These are phyloP conservation scores for Arabis hirsuta DNA, from an alignment of 345 rosid species.

Conservation along the genomic window DNA sequence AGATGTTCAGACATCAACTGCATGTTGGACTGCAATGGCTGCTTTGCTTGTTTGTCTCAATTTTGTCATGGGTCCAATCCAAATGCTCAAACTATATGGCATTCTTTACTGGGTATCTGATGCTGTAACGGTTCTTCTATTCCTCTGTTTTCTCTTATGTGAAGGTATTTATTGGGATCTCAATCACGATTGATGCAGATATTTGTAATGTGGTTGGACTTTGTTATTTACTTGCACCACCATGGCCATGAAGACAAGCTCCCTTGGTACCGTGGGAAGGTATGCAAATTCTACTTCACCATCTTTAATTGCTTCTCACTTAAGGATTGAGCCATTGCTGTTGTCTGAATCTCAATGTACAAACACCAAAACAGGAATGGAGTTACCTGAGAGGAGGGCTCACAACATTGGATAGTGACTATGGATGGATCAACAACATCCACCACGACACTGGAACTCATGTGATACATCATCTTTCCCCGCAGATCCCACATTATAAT, in stretches of 20 bases:
- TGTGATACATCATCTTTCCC: slow-evolving; percentile 92
- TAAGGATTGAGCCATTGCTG: background rate
- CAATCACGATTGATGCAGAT: slow-evolving; percentile 43
- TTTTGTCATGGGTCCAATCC: slow-evolving; percentile 56
- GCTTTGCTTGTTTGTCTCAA: slow-evolving; percentile 52
- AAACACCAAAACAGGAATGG: slow-evolving; percentile 65
- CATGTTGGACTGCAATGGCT: slow-evolving; percentile 68
- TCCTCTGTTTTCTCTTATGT: slow-evolving; percentile 10
- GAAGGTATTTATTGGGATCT: slow-evolving; percentile 4
- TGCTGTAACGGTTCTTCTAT: background rate
- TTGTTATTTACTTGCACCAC: slow-evolving; percentile 77
- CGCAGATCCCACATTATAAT: slow-evolving; percentile 96
- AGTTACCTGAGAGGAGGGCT: slow-evolving; percentile 94
- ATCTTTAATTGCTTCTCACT: background rate
- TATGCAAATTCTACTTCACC: slow-evolving; percentile 27
- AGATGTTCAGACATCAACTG: slow-evolving; percentile 65
- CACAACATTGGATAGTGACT: slow-evolving; percentile 85
- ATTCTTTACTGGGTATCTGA: slow-evolving; percentile 60
- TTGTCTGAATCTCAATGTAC: background rate
- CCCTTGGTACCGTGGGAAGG: slow-evolving; percentile 96
- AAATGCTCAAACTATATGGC: slow-evolving; percentile 67
- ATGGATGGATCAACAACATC: slow-evolving; percentile 82
- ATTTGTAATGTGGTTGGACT: slow-evolving; percentile 74
- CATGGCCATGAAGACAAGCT: slow-evolving; percentile 86
- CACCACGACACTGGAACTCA: slow-evolving; percentile 98